Evolutionary conservation across 495 filamentous ascomycete species (phyloP).

Genomic region (Thermochaetoides thermophila): DNA sequence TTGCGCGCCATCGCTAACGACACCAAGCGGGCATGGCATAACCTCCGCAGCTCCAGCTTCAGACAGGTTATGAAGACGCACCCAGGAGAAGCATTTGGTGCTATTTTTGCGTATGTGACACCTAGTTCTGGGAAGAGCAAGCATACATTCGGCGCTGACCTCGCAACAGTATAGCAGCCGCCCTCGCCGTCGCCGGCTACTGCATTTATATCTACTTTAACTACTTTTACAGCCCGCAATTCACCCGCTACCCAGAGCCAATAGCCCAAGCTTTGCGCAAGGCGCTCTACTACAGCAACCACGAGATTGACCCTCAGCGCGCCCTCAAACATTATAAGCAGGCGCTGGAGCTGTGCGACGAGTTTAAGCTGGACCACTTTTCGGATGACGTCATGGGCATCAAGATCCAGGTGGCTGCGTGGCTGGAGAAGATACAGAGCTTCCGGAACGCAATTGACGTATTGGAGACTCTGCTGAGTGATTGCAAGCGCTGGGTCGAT

Average conservation of each 20-base stretch:
- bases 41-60: conserved; percentile 21
- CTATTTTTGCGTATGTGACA: conserved; percentile 8
- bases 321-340: conserved; percentile 70
- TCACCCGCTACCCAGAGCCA: conserved; percentile 57
- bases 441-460: conserved; percentile 53
- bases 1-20: conserved; percentile 6
- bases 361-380: conserved; percentile 68
- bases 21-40: conserved; percentile 11
- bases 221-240: conserved; percentile 44
- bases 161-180: conserved; percentile 21
- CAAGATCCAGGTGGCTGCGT: conserved; percentile 61
- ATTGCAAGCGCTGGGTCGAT: conserved; percentile 48
- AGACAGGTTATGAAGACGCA: conserved; percentile 20
- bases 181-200: conserved; percentile 41
- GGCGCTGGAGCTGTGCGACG: conserved; percentile 53
- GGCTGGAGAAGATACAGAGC: conserved; percentile 60
- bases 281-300: conserved; percentile 75
- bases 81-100: conserved; percentile 28
- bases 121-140: background rate
- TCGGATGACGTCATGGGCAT: conserved; percentile 82
- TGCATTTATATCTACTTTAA: conserved; percentile 48
- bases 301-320: conserved; percentile 48
- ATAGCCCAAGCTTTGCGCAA: conserved; percentile 71
- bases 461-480: conserved; percentile 48
- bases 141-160: background rate